phyloP scores from a whole-genome alignment of 140 eudicot species.

The Artemisia princeps region DNA sequence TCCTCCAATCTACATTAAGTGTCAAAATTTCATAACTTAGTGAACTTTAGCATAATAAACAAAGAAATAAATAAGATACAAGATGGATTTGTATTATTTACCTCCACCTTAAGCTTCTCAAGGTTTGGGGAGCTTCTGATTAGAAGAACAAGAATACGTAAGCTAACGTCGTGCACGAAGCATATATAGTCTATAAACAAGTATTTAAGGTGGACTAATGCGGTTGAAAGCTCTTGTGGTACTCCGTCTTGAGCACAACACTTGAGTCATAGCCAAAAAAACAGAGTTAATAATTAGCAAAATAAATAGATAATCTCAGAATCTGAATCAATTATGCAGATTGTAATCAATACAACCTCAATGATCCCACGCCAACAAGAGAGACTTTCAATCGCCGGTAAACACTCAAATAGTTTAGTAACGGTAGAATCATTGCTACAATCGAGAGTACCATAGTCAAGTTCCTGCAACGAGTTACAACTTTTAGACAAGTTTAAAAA shows the following conservation, averaged over 20 bases:
- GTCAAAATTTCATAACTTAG: too few relatives aligned
- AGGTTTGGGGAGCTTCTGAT: slow-evolving; percentile 17
- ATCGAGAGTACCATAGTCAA: background rate
- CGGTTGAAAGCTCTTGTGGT: slow-evolving; percentile 8
- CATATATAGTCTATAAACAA: background rate
- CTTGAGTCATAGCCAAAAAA: background rate
- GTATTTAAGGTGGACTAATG: slow-evolving; percentile 14
- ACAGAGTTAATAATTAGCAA: background rate
- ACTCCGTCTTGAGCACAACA: background rate
- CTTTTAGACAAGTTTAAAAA: background rate
- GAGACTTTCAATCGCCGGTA: slow-evolving; percentile 13
- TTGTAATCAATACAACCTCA: background rate
- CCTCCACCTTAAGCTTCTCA: slow-evolving; percentile 3
- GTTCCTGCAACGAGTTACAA: background rate
- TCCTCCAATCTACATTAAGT: too few relatives aligned
- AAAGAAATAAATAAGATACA: background rate
- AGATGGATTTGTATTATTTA: background rate
- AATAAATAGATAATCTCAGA: background rate
- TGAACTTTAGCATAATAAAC: too few relatives aligned
- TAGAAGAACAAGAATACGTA: background rate
- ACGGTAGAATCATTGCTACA: background rate
- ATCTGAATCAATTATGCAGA: background rate
- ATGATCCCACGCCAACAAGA: background rate
- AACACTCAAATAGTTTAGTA: slow-evolving; percentile 7
- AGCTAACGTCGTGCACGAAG: background rate